A percentile compares a stretch with the other conserved stretches of the same genome.
These are phyloP conservation scores for Aspergillus aculeatinus DNA, from an alignment of 2,329 filamentous ascomycete species.

Conservation along the genomic window DNA sequence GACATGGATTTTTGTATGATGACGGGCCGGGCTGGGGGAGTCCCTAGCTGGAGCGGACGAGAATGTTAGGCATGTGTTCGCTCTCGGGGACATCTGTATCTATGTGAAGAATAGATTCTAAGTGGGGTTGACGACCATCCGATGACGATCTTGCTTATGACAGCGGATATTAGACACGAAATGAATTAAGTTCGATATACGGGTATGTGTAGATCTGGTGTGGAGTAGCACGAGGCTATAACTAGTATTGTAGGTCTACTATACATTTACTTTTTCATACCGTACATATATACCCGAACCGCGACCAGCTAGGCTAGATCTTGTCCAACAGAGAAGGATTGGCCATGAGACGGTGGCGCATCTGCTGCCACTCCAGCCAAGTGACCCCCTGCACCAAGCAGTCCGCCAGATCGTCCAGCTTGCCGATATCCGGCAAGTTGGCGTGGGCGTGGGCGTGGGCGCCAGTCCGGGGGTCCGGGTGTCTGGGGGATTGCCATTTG, in stretches of 20 bases:
- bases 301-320: not conserved
- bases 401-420: slow-evolving; percentile 80
- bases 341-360: slow-evolving; percentile 27
- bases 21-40: not conserved
- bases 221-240: too few species aligned
- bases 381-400: slow-evolving; percentile 74
- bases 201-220: too few species aligned
- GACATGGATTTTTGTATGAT: slow-evolving; percentile 14
- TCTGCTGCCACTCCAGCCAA: slow-evolving; percentile 70
- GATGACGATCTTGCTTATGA: slow-evolving; percentile 13
- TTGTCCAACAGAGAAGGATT: slow-evolving; percentile 1
- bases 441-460: not conserved
- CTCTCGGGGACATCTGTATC: not conserved
- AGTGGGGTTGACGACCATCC: not conserved
- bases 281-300: too few species aligned
- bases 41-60: not conserved
- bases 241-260: too few species aligned
- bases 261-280: too few species aligned
- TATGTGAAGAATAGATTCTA: slow-evolving; percentile 4
- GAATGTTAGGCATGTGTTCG: not conserved
- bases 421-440: slow-evolving; percentile 40
- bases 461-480: too few species aligned
- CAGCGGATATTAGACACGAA: slow-evolving; percentile 8
- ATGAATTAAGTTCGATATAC: not conserved
- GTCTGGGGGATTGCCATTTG: slow-evolving; percentile 24